phyloP scores from a whole-genome alignment of 1,284 basidiomycete species.

The Sanghuangporus weigelae region DNA sequence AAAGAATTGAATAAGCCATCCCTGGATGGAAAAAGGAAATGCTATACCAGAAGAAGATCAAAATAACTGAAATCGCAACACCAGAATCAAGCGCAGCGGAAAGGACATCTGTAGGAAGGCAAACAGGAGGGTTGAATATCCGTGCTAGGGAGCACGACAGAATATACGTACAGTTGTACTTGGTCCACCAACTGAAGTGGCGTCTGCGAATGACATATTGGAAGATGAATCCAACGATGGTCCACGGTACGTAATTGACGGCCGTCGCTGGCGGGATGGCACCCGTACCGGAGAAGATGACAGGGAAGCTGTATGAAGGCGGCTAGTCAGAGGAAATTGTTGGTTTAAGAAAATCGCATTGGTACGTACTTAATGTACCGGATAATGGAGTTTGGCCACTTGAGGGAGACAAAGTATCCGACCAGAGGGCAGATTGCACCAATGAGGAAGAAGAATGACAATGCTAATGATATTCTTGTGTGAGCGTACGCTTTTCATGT shows the following conservation, averaged over 20 bases:
- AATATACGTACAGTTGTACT: conserved; percentile 44
- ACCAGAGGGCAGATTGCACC: conserved; percentile 40
- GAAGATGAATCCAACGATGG: conserved; percentile 53
- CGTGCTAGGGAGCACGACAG: background rate
- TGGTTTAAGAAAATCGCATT: background rate
- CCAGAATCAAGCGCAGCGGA: conserved; percentile 59
- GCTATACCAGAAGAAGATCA: conserved; percentile 44
- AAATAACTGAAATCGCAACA: conserved; percentile 41
- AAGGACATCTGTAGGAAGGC: conserved; percentile 38
- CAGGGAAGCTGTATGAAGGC: conserved; percentile 21
- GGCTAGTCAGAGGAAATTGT: background rate
- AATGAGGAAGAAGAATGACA: conserved; percentile 43
- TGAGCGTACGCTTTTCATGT: background rate
- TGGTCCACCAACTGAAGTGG: conserved; percentile 35
- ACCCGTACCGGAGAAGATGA: conserved; percentile 35
- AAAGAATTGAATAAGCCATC: background rate
- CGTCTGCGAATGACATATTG: conserved; percentile 53
- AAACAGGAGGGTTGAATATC: background rate
- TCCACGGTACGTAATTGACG: conserved; percentile 38
- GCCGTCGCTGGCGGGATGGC: conserved; percentile 39
- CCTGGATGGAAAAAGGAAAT: background rate
- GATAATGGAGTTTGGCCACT: conserved; percentile 39
- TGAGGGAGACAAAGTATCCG: conserved; percentile 36
- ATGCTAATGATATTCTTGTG: conserved; percentile 6
- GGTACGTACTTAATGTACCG: conserved; percentile 41